These are phyloP conservation scores for Cercospora citrullina DNA, from an alignment of 2,329 filamentous ascomycete genomes.

Conservation along the genomic window DNA sequence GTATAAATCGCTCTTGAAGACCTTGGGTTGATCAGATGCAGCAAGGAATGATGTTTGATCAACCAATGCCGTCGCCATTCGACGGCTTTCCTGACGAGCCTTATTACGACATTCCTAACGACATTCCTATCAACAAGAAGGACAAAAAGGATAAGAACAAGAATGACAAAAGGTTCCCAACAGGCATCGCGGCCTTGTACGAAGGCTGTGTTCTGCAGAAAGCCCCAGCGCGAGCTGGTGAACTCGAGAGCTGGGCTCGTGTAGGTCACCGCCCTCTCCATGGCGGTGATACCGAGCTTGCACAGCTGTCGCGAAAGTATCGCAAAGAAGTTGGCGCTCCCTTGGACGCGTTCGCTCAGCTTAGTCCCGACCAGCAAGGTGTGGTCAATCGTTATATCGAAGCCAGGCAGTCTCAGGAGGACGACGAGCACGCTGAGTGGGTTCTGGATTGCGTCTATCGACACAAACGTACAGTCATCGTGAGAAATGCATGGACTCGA, in stretches of 20 bases:
- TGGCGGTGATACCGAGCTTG: constrained; percentile 10
- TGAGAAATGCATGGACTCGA: constrained; percentile 10
- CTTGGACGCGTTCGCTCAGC: constrained; percentile 4
- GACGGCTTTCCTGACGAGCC: neutral
- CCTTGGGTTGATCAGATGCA: neutral
- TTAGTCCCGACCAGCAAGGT: constrained; percentile 8
- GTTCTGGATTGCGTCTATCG: constrained; percentile 11
- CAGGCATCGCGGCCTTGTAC: neutral
- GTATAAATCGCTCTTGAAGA: neutral
- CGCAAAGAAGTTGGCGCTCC: constrained; percentile 6
- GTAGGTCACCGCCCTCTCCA: constrained; percentile 1
- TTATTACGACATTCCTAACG: neutral
- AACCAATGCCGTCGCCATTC: neutral
- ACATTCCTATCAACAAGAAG: neutral
- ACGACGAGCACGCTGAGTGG: constrained; percentile 15
- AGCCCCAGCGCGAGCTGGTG: constrained; percentile 6
- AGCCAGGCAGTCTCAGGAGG: constrained; percentile 1
- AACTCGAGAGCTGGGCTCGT: constrained; percentile 9
- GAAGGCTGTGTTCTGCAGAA: constrained; percentile 8
- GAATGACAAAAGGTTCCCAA: neutral
- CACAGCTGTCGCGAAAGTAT: constrained; percentile 12
- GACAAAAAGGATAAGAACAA: constrained; percentile 8
- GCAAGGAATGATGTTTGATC: neutral
- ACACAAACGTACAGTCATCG: neutral
- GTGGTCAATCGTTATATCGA: constrained; percentile 10